Conservation (phyloP, 2,329 filamentous ascomycete genomes). For the Huntiella abstrusa region DNA sequence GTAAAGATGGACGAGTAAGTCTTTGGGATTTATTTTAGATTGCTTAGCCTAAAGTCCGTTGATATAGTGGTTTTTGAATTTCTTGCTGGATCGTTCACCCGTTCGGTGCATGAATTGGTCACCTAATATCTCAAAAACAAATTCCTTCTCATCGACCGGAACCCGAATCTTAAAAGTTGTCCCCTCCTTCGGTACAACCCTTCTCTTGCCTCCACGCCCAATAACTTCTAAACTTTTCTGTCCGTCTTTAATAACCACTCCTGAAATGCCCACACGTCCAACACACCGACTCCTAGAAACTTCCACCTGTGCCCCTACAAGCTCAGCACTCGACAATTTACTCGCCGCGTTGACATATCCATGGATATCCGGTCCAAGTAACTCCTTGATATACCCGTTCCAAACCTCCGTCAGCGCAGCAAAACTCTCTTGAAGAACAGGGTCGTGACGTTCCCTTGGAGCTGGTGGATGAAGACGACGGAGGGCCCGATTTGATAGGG, state of each 20-base stretch:
- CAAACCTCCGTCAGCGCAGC: conserved; percentile 56
- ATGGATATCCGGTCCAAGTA: conserved; percentile 43
- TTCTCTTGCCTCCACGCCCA: conserved; percentile 49
- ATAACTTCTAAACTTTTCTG: conserved; percentile 75
- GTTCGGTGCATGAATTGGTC: conserved; percentile 71
- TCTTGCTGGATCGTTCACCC: conserved; percentile 71
- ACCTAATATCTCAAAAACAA: conserved; percentile 74
- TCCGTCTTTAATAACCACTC: conserved; percentile 78
- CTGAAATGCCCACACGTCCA: conserved; percentile 62
- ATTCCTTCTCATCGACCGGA: conserved; percentile 21
- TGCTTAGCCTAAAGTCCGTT: conserved; percentile 42
- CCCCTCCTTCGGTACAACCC: conserved; percentile 75
- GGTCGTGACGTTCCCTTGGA: conserved; percentile 17
- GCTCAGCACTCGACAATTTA: conserved; percentile 70
- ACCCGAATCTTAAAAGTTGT: conserved; percentile 68
- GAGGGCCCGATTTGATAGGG: conserved; percentile 64
- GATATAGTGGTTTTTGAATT: conserved; percentile 74
- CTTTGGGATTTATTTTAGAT: conserved; percentile 82
- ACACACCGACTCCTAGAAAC: conserved; percentile 69
- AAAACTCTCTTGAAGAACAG: too few species aligned
- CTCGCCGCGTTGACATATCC: conserved; percentile 42
- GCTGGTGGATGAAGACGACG: conserved; percentile 51
- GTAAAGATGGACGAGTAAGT: conserved; percentile 89
- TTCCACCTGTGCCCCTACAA: conserved; percentile 68
- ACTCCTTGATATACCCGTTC: conserved; percentile 67